phyloP scores from a whole-genome alignment of 495 filamentous ascomycete genomes.

The Podospora pseudopauciseta region DNA sequence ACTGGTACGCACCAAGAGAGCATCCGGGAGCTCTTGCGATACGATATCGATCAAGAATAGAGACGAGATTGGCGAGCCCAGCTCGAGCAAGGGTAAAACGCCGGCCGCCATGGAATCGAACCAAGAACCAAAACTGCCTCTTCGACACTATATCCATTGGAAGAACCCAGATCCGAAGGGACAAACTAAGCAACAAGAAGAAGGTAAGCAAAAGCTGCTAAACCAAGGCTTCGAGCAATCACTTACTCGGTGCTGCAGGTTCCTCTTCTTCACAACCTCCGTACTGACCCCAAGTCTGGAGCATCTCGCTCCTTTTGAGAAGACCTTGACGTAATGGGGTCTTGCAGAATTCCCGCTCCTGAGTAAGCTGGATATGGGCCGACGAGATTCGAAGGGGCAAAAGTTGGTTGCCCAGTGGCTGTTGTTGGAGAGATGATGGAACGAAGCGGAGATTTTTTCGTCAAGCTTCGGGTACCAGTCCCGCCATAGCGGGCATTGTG shows the following conservation, averaged over 20 bases:
- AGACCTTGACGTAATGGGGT: too few species aligned
- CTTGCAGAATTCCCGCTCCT: too few species aligned
- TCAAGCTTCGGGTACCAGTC: neutral
- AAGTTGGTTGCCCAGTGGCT: too few species aligned
- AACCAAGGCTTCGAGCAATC: neutral
- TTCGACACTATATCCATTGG: conserved; percentile 25
- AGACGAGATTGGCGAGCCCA: neutral
- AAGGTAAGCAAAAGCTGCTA: neutral
- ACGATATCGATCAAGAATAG: neutral
- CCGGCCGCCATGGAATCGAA: neutral
- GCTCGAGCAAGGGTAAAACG: conserved; percentile 1
- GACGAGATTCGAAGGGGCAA: too few species aligned
- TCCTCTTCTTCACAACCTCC: neutral
- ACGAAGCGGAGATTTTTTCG: neutral
- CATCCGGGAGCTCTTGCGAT: neutral
- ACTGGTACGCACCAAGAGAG: conserved; percentile 7
- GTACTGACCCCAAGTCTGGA: neutral
- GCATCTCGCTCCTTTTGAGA: too few species aligned
- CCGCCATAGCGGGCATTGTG: neutral
- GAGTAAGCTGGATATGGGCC: too few species aligned
- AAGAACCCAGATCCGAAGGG: conserved; percentile 15
- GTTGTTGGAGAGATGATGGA: too few species aligned
- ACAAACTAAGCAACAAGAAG: neutral
- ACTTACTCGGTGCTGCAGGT: neutral
- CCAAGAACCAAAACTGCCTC: conserved; percentile 12